These are phyloP conservation scores for Ormosia semicastrata DNA, from an alignment of 306 rosid species.

Conservation along the genomic window DNA sequence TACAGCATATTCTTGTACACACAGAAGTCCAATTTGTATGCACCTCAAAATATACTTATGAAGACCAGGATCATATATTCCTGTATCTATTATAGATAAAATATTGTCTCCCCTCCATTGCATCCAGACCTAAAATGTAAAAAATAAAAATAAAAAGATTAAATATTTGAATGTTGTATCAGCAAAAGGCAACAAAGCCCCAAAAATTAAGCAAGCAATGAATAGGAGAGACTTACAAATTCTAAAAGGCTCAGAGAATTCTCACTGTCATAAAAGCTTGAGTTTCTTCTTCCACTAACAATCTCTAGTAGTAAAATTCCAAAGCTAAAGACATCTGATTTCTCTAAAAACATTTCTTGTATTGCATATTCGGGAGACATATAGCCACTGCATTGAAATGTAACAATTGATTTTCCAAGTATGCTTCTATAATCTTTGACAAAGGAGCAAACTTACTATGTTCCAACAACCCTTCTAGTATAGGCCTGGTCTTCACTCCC, in stretches of 20 bases:
- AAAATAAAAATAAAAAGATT: not conserved
- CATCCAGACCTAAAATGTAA: conserved; percentile 28
- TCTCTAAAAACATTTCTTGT: not conserved
- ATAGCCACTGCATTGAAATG: conserved; percentile 1
- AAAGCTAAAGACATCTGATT: conserved; percentile 28
- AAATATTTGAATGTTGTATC: not conserved
- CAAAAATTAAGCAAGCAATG: not conserved
- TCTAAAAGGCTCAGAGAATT: conserved; percentile 10
- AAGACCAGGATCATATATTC: not conserved
- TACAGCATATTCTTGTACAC: conserved; percentile 30
- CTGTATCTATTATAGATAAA: not conserved
- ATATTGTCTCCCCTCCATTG: conserved; percentile 20
- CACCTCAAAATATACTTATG: conserved; percentile 7
- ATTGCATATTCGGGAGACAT: conserved; percentile 10
- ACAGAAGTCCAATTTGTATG: conserved; percentile 33
- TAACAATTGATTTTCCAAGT: not conserved
- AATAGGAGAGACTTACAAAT: conserved; percentile 9
- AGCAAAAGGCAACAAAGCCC: not conserved
- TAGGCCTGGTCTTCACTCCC: conserved; percentile 26
- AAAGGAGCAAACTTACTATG: conserved; percentile 16
- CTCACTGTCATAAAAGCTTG: conserved; percentile 8
- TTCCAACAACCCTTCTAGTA: conserved; percentile 30
- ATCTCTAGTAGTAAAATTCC: conserved; percentile 18
- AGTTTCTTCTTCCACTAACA: conserved; percentile 18
- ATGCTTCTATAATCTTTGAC: not conserved